Base-by-base conservation (phyloP, 2,329 filamentous ascomycete genomes). In the Plectosphaerella plurivora region DNA sequence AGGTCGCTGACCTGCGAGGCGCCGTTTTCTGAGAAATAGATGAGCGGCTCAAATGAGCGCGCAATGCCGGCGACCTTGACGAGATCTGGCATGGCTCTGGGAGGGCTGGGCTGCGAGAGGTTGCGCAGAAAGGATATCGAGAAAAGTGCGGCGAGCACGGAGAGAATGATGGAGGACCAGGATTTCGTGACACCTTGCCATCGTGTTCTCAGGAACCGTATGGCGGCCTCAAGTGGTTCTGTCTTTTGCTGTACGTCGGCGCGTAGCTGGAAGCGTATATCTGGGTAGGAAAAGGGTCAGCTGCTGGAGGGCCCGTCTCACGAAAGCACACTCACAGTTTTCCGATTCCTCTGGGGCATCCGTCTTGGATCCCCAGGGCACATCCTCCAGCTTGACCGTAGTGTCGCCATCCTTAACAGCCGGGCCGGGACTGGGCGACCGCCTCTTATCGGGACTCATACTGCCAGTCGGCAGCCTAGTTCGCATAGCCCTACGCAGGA, bases 11-110 rank as follows among this genome's bases (percentile, higher is more conserved):
- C 91, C 64, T 96, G 91, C 37, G 86, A 82, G 44, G 91, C 86
- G 9, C 91, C 91, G 65, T 92, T 88, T 64, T 97, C 91, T 0
- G 91, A 96, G 66, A 95, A 96, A 73, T 94, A 94, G 56, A 97
- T 95, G 45, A 97, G 79, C 6, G 93, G 93, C 68, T 97, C 93
- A 64, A 97, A 96, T 10, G 91, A 91, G 61, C 90, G 90, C 47
- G 92, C 92, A 58, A 97, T 83, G 49, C 88, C 86, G 4, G 92
- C 92, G 22, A 97, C 87, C 67, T 96, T 96, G 65, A 96, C 87
- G 15, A 97, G 78, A 65, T 97, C 92, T 0, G 90, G 90, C 2
- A 88, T 86, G 1, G 88, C 82, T 12, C 77, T 84, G 37, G 81
- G 77, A 5, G 75, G 69, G 28, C 84, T 86, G 11, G 91, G 89